A percentile compares a stretch with the other conserved stretches of the same genome.
Conservation (phyloP, 805 yeast genomes). For the Kluyveromyces aestuarii region DNA sequence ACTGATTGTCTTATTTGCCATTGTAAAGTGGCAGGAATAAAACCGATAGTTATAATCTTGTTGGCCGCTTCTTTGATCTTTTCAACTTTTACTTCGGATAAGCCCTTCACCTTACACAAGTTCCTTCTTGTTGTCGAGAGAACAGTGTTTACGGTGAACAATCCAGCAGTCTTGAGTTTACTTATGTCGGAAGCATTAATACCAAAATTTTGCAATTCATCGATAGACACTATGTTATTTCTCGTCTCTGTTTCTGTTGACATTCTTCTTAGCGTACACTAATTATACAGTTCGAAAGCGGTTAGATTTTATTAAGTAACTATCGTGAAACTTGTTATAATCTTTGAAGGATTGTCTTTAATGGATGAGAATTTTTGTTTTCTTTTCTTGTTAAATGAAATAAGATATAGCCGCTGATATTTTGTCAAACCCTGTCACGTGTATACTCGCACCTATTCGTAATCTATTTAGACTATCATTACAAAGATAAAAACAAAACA, state of each 20-base stretch:
- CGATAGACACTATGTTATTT: conserved; percentile 30
- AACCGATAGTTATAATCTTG: conserved; percentile 55
- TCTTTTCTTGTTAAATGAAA: too few species aligned
- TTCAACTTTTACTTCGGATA: conserved; percentile 71
- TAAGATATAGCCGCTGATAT: too few species aligned
- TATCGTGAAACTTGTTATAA: background rate
- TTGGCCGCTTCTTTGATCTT: conserved; percentile 67
- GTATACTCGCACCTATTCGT: too few species aligned
- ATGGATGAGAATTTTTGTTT: too few species aligned
- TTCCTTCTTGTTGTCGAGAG: conserved; percentile 57
- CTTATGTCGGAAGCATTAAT: conserved; percentile 64
- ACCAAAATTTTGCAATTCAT: conserved; percentile 55
- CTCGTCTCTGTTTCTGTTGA: conserved; percentile 16
- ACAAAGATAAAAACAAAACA: too few species aligned
- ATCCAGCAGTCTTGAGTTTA: conserved; percentile 58
- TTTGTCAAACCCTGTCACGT: too few species aligned
- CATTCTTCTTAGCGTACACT: conserved; percentile 4
- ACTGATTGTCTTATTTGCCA: conserved; percentile 56
- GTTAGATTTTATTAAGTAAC: too few species aligned
- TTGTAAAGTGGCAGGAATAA: conserved; percentile 65
- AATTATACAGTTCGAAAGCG: too few species aligned
- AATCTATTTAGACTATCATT: too few species aligned
- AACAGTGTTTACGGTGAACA: conserved; percentile 52
- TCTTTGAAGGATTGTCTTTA: background rate
- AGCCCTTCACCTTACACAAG: conserved; percentile 55